Percentiles rank a stretch among this genome's conserved stretches.
Conservation (phyloP, 2,329 filamentous ascomycete species). For the Arachnopeziza araneosa region DNA sequence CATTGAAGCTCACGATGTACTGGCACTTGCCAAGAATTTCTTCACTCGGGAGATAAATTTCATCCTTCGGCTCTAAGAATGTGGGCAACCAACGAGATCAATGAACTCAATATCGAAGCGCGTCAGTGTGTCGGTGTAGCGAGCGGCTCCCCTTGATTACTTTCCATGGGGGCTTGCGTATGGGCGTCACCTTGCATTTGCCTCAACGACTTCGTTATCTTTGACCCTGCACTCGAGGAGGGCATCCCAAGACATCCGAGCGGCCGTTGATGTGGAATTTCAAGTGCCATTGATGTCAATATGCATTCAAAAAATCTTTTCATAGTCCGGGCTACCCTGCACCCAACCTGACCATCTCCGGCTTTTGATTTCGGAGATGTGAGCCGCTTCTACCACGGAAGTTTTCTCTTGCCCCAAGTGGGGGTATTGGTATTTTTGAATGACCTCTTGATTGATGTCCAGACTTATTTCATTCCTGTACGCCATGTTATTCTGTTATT, state of each 20-base stretch:
- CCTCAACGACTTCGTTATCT: constrained; percentile 1
- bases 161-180: constrained; percentile 8
- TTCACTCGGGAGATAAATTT: neutral
- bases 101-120: neutral
- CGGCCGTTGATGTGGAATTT: neutral
- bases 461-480: constrained; percentile 9
- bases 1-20: constrained; percentile 6
- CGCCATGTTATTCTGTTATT: constrained; percentile 20
- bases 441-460: constrained; percentile 14
- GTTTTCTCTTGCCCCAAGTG: neutral
- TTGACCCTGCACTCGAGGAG: constrained; percentile 1
- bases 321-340: neutral
- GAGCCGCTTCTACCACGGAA: too few species aligned
- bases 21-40: constrained; percentile 6
- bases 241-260: neutral
- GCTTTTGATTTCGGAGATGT: neutral
- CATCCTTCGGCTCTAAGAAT: neutral
- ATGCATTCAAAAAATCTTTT: constrained; percentile 10
- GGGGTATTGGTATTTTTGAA: constrained; percentile 10
- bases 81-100: neutral
- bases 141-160: constrained; percentile 7
- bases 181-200: constrained; percentile 10
- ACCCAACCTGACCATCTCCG: neutral
- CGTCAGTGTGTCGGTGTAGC: constrained; percentile 33
- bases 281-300: constrained; percentile 20